Percentiles rank a stretch among this genome's conserved stretches.
These are phyloP conservation scores for Saksenaea oblongispora DNA, from an alignment of 371 early-diverging fungal species.

Conservation along the genomic window DNA sequence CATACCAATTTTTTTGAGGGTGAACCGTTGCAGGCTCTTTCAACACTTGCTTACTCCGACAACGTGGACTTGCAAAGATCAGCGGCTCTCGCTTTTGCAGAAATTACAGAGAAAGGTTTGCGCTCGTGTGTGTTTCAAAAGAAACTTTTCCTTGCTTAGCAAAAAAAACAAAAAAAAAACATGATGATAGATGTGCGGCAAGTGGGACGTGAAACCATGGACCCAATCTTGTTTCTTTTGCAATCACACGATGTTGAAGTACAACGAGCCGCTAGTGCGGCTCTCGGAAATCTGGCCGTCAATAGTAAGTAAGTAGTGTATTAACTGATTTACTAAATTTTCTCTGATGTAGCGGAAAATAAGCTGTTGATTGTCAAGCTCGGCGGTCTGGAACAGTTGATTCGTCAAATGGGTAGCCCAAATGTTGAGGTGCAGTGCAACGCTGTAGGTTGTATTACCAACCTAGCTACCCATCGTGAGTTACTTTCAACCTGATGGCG, in stretches of 20 bases:
- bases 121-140: neutral
- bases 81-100: conserved; percentile 91
- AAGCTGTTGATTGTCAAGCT: conserved; percentile 85
- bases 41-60: conserved; percentile 83
- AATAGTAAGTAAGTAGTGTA: conserved; percentile 57
- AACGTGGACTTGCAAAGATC: conserved; percentile 87
- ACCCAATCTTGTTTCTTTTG: conserved; percentile 82
- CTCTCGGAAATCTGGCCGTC: conserved; percentile 89
- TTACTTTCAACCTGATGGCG: neutral
- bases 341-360: conserved; percentile 67
- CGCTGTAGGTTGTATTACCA: conserved; percentile 96
- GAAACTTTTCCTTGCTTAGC: neutral
- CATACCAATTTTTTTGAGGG: conserved; percentile 88
- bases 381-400: conserved; percentile 87
- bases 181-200: conserved; percentile 68
- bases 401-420: conserved; percentile 84
- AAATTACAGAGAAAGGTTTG: conserved; percentile 84
- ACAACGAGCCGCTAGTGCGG: conserved; percentile 87
- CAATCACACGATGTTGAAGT: conserved; percentile 88
- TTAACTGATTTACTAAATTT: neutral
- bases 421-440: conserved; percentile 93
- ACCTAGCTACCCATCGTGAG: conserved; percentile 85
- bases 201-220: conserved; percentile 77
- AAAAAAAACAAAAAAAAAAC: conserved; percentile 1
- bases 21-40: conserved; percentile 80